Base-by-base conservation (phyloP, 2,329 filamentous ascomycete genomes). In the Aspergillus amoenus region DNA sequence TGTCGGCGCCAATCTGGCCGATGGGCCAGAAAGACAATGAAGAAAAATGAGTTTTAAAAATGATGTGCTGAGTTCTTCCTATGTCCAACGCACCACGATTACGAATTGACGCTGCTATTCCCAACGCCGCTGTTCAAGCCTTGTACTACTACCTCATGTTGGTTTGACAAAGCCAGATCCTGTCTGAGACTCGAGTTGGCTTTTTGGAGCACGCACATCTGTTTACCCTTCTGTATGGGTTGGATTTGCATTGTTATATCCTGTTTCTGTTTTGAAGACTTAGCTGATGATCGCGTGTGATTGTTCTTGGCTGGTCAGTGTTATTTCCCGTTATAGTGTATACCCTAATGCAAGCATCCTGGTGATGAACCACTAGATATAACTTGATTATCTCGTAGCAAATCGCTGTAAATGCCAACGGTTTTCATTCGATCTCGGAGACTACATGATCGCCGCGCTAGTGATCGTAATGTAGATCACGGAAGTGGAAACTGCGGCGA, bases 81-180 rank as follows among this genome's bases (percentile, higher is more conserved):
- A 59, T 52, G 58, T 57, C 60, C 48, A 50, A 57, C 53, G 60
- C 57, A 57, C 57, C 47, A 66, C 63, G 64, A 64, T 65, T 60
- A 68, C 45, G 59, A 66, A 57, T 58, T 61, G 56, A 61, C 43
- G 60, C 42, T 61, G 57, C 60, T 58, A 41, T 64, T 59, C 49
- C 58, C 55, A 27, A 56, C 52, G 55, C 58, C 48, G 57, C 53
- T 54, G 53, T 57, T 52, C 48, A 43, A 55, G 45, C 43, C 41
- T 58, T 66, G 65, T 67, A 67, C 57, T 65, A 58, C 44, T 66
- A 64, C 55, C 46, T 56, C 43, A 42, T 52, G 43, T 54, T 58
- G 32, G 49, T 61, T 52, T 50, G 52, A 44, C 39, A 53, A 47
- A 55, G 32, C 52, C 42, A 52, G 30, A 24, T 32, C 49, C 17